Base-by-base conservation (phyloP, 176 grass and related monocot species). In the Carex cristatella region DNA sequence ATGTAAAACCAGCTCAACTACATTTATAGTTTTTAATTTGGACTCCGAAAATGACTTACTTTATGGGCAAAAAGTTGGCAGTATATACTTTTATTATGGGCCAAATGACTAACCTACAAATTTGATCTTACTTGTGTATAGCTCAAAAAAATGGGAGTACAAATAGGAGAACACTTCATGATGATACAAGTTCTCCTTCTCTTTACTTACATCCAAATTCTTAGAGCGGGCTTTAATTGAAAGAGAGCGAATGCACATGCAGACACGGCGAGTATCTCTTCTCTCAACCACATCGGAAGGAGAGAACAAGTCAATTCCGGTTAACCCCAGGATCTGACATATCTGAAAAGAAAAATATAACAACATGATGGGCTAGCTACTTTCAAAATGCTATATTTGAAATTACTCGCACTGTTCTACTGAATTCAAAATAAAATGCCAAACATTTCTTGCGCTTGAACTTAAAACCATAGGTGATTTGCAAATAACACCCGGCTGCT, bases 211-310 rank as follows among this genome's bases (percentile, higher is more conserved):
- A 57, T 74, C 88, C 70, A 94, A 74, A 18, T 35, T 54, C 87
- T 87, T 91, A 62, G 59, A 88, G 10, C 42, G 44, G 15, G 90
- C 86, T 86, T 91, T 94, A 81, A 92, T 97, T 76, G 92, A 97
- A 19, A 94, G 61, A 4, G 86, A 92, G n/a, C 92, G 90, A 61
- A 97, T 92, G 76, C 94, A 97, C 80, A 97, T 97, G 83, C 94
- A 94, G 40, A 97, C 90, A 75, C 90, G 90, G 70, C 92, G 89
- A 62, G 86, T 73, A 90, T 97, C 93, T 88, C 89, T 92, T 91
- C 90, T 94, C 72, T 94, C 94, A 13, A 97, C 92, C 67, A 94
- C 92, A 69, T 97, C 94, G 10, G 92, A 94, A 79, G 94, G 94
- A 56, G 90, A 91, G 80, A 94, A 97, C 74, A 97, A 79, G 90